Base-by-base conservation (phyloP, 2,329 filamentous ascomycete species). In the Penicillium sp. region DNA sequence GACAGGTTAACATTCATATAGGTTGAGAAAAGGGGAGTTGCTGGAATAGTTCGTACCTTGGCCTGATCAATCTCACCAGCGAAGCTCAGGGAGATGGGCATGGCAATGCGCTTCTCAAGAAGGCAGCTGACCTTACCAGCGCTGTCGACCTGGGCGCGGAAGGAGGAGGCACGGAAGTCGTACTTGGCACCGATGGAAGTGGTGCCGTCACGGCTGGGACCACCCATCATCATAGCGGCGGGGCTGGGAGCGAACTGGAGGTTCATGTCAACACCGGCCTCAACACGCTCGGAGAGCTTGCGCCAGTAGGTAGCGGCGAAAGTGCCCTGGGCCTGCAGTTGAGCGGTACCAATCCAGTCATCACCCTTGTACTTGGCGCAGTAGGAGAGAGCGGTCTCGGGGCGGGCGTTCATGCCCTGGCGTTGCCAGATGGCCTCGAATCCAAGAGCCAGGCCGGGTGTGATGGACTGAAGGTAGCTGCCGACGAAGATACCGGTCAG, bases 111-210 rank as follows among this genome's bases (percentile, higher is more conserved):
- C 86, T 97, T 97, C 82, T 99, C 94, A 63, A 97, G 79, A 68
- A 97, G 78, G 71, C 91, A 94, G 75, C 89, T 90, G 55, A 99
- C 82, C 80, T 96, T 96, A 73, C 94, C 94, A 72, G 90, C 87
- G 68, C 91, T 95, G 78, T 99, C 94, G 65, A 97, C 84, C 78
- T 99, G 94, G 37, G 93, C 94, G 61, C 93, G 87, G 86, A 97
- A 96, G 44, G 91, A 94, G 49, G 90, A 94, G 78, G 91, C 90
- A 69, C 90, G 85, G 85, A 99, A 99, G 74, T 97, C 93, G 78
- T 99, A 99, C 78, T 99, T 99, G 71, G 91, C 90, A 67, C 93
- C 94, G 66, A 97, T 83, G 48, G 92, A 91, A 47, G 95, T 92
- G 55, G 90, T 83, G 49, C 94, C 94, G 74, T 99, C 92, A 75